Conservation (phyloP, 352 stramenopile species). For the Thalassiosira livingstoniorum region DNA sequence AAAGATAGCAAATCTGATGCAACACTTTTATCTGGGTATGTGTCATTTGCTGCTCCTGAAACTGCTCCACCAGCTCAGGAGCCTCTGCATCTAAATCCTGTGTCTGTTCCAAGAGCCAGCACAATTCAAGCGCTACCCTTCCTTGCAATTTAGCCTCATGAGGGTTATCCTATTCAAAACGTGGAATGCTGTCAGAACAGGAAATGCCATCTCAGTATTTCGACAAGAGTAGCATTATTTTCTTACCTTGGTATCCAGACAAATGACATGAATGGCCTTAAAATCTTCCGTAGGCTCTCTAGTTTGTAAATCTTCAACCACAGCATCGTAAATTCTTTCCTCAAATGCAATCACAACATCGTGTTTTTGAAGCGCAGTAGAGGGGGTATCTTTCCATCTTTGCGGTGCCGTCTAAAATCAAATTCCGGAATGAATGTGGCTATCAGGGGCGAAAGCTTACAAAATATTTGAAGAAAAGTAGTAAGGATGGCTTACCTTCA, state of each 20-base stretch:
- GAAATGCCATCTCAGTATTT: no score
- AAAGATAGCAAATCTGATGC: constrained; percentile 87
- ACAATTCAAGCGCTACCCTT: constrained; percentile 78
- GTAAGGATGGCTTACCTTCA: constrained; percentile 81
- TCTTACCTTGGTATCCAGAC: constrained; percentile 83
- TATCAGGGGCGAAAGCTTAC: not conserved
- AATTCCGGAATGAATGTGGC: not conserved
- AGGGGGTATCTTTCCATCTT: constrained; percentile 83
- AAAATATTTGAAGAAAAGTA: not conserved
- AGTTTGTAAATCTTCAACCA: constrained; percentile 86
- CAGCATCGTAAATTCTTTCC: constrained; percentile 86
- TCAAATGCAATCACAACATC: constrained; percentile 87
- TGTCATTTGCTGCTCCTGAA: constrained; percentile 82
- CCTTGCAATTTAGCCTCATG: constrained; percentile 81
- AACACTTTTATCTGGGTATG: constrained; percentile 84
- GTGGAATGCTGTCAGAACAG: no score
- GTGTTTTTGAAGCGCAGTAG: constrained; percentile 68
- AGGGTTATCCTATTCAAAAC: constrained; percentile 83
- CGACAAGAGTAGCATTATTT: no score
- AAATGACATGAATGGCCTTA: constrained; percentile 85
- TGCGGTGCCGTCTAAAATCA: constrained; percentile 63
- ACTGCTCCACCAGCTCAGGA: constrained; percentile 78
- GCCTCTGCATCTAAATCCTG: constrained; percentile 74
- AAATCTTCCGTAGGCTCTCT: constrained; percentile 85
- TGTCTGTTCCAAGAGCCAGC: constrained; percentile 79